A percentile compares a stretch with the other conserved stretches of the same genome.
phyloP scores from a whole-genome alignment of 805 yeast genomes.

The Henningerozyma blattae region DNA sequence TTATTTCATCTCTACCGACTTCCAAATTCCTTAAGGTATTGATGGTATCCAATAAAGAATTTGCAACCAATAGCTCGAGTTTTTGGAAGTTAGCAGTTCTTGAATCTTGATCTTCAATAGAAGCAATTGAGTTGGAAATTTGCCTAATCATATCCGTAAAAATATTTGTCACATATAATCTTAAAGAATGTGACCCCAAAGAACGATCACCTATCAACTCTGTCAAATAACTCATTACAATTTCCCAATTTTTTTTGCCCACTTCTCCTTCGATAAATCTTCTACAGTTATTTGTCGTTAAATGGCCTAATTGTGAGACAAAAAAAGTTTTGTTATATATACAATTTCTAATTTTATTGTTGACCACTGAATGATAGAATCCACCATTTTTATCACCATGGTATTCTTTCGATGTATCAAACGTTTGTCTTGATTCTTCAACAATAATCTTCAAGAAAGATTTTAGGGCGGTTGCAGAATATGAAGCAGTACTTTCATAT shows the following conservation, averaged over 20 bases:
- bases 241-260: conserved; percentile 35
- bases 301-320: conserved; percentile 38
- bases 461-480: conserved; percentile 37
- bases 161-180: conserved; percentile 37
- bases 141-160: conserved; percentile 39
- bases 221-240: conserved; percentile 35
- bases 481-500: conserved; percentile 47
- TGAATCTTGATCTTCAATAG: conserved; percentile 9
- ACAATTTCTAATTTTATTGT: conserved; percentile 26
- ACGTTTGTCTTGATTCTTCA: not conserved
- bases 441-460: conserved; percentile 29
- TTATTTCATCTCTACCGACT: conserved; percentile 20
- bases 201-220: conserved; percentile 33
- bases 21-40: conserved; percentile 27
- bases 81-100: conserved; percentile 7
- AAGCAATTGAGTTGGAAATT: conserved; percentile 18
- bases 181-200: conserved; percentile 28
- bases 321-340: conserved; percentile 45
- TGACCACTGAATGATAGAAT: conserved; percentile 14
- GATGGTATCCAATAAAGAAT: conserved; percentile 36
- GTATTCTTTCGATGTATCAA: not conserved
- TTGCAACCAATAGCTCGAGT: conserved; percentile 38
- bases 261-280: conserved; percentile 30
- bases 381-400: conserved; percentile 1
- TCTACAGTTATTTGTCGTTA: conserved; percentile 39